A percentile compares a stretch with the other conserved stretches of the same genome.
Evolutionary conservation across 805 yeast genomes (phyloP).

Genomic region (Ogataea dorogensis): DNA sequence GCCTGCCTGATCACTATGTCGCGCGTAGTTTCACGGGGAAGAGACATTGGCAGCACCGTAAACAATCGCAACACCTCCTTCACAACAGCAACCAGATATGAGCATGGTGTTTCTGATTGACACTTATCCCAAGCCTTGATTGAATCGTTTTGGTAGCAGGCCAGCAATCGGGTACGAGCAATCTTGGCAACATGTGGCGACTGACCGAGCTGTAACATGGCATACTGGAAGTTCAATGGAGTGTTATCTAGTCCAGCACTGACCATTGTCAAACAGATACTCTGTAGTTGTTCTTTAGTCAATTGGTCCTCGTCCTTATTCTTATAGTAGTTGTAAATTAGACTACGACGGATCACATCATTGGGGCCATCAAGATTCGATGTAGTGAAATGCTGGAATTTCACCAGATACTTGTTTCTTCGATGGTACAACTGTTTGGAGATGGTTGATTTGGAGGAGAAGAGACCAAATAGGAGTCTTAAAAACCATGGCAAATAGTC

Average conservation of each 20-base stretch:
- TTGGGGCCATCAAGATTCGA: conserved; percentile 15
- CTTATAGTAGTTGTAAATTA: conserved; percentile 29
- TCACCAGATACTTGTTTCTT: conserved; percentile 49
- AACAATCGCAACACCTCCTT: conserved; percentile 62
- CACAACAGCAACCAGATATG: conserved; percentile 54
- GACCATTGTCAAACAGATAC: conserved; percentile 70
- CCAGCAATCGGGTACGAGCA: conserved; percentile 43
- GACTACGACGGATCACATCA: conserved; percentile 16
- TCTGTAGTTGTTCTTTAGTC: conserved; percentile 44
- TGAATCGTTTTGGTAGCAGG: conserved; percentile 28
- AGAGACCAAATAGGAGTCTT: conserved; percentile 27
- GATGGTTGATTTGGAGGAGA: conserved; percentile 15
- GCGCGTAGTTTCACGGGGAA: conserved; percentile 62
- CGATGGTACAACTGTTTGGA: conserved; percentile 36
- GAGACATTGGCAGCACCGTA: conserved; percentile 63
- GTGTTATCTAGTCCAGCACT: conserved; percentile 79
- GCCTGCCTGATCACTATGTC: conserved; percentile 40
- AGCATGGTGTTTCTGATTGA: conserved; percentile 36
- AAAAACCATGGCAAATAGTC: conserved; percentile 50
- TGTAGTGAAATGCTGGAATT: conserved; percentile 34
- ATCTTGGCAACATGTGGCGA: conserved; percentile 39
- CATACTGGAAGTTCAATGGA: conserved; percentile 59
- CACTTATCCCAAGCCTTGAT: conserved; percentile 27
- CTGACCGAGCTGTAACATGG: conserved; percentile 57
- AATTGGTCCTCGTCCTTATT: conserved; percentile 22